Conservation (phyloP, 2,329 filamentous ascomycete species). For the Cytospora schulzeri region DNA sequence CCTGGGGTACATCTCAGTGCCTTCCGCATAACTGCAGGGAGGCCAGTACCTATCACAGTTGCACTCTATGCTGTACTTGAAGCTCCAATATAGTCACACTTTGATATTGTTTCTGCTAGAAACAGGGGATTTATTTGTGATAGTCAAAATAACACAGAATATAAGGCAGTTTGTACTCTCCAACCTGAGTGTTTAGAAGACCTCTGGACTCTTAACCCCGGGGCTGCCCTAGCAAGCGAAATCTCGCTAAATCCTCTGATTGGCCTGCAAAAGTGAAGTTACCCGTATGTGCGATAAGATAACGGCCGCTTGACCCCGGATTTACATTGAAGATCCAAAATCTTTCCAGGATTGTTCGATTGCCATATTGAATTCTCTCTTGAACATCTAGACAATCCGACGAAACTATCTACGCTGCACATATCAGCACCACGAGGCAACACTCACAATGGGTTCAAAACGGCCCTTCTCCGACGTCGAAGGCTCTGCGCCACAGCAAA, state of each 20-base stretch:
- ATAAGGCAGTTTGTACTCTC: too few relatives aligned
- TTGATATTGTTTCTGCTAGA: too few relatives aligned
- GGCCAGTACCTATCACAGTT: too few relatives aligned
- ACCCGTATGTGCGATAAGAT: conserved; percentile 13
- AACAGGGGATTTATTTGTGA: too few relatives aligned
- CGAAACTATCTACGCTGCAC: not conserved
- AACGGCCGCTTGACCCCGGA: not conserved
- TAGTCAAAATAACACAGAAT: too few relatives aligned
- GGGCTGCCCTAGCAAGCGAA: too few relatives aligned
- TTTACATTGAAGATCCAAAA: not conserved
- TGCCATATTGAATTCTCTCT: not conserved
- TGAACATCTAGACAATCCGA: not conserved
- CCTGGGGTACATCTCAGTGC: too few relatives aligned
- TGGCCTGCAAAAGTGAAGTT: not conserved
- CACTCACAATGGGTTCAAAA: conserved; percentile 36
- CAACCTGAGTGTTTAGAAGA: too few relatives aligned
- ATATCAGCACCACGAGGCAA: not conserved
- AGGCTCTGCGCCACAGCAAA: conserved; percentile 25
- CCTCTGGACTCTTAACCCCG: too few relatives aligned
- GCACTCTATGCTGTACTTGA: too few relatives aligned
- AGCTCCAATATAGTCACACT: too few relatives aligned
- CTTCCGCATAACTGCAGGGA: too few relatives aligned
- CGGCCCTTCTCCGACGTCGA: conserved; percentile 34
- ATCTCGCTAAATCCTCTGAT: not conserved
- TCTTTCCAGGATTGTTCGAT: not conserved